phyloP scores from a whole-genome alignment of 1,284 basidiomycete species.

The Rhodotorula mucilaginosa region DNA sequence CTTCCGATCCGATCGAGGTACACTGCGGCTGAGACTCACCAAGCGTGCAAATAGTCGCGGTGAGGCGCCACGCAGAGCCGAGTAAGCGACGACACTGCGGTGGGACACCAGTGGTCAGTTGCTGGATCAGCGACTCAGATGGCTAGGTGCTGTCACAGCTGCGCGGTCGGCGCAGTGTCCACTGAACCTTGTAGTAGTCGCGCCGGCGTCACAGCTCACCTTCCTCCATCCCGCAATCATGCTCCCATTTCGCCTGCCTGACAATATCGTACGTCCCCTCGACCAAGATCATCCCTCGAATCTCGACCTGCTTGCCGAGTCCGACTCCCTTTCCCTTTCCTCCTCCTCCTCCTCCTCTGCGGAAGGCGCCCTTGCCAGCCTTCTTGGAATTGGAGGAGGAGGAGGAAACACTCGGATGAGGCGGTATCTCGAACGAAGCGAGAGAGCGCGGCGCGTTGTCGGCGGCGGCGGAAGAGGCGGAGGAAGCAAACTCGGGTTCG shows the following conservation, averaged over 20 bases:
- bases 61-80: conserved; percentile 15
- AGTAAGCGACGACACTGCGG: conserved; percentile 24
- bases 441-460: too few relatives aligned
- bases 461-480: too few relatives aligned
- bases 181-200: not conserved
- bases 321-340: too few relatives aligned
- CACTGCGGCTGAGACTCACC: conserved; percentile 9
- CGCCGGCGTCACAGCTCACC: not conserved
- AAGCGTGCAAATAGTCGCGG: conserved; percentile 17
- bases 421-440: too few relatives aligned
- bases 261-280: conserved; percentile 40
- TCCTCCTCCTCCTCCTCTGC: not conserved
- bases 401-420: too few relatives aligned
- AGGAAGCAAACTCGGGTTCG: too few relatives aligned
- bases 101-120: too few relatives aligned
- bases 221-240: conserved; percentile 18
- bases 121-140: too few relatives aligned
- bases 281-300: conserved; percentile 37
- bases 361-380: too few relatives aligned
- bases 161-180: too few relatives aligned
- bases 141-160: too few relatives aligned
- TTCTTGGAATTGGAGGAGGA: too few relatives aligned
- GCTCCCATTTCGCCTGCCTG: conserved; percentile 34
- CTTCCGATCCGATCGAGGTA: not conserved
- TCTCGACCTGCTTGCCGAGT: not conserved